Base-by-base conservation (phyloP, 2,329 filamentous ascomycete genomes). In the Colletotrichum filicis region DNA sequence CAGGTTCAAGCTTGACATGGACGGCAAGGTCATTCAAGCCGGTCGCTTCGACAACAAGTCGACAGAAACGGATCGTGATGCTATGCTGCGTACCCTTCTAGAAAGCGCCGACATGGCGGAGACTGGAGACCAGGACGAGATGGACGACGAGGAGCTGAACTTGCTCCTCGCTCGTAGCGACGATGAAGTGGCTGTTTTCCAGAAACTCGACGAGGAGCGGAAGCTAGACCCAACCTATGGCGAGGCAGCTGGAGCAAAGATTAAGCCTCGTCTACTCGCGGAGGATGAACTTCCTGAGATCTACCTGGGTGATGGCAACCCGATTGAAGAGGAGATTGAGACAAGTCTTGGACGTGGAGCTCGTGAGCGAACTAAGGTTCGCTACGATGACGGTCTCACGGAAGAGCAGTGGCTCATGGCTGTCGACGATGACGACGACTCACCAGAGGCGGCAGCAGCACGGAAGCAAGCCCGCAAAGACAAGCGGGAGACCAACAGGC, bases 21-120 rank as follows among this genome's bases (percentile, higher is more conserved):
- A 99, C 80, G 96, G 97, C 86, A 99, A 99, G 84, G 95, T 99
- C 80, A 99, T 99, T 78, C 97, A 99, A 82, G 97, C 97, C 73
- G 97, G 97, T 91, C 97, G 97, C 81, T 99, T 99, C 85, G 97
- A 99, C 78, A 98, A 99, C 86, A 99, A 98, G 81, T 99, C 97
- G 1, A 98, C 97, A 0, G 97, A 98, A 82, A 97, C 97, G 67
- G 97, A 99, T 83, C 94, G 97, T 88, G 97, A 99, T 80, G 96
- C 97, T 56, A 96, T 99, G 91, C 87, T 99, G 77, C 92, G 97
- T 79, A 97, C 97, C 61, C 91, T 99, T 79, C 88, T 99, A 74
- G 97, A 99, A 82, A 93, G 93, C 72, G 91, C 95, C 8, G 93
- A 94, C 70, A 87, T 92, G 84, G 88, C 90, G 0, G 91, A 93